A percentile compares a stretch with the other conserved stretches of the same genome.
phyloP scores from a whole-genome alignment of 2,329 filamentous ascomycete species.

The Colletotrichum sp. region DNA sequence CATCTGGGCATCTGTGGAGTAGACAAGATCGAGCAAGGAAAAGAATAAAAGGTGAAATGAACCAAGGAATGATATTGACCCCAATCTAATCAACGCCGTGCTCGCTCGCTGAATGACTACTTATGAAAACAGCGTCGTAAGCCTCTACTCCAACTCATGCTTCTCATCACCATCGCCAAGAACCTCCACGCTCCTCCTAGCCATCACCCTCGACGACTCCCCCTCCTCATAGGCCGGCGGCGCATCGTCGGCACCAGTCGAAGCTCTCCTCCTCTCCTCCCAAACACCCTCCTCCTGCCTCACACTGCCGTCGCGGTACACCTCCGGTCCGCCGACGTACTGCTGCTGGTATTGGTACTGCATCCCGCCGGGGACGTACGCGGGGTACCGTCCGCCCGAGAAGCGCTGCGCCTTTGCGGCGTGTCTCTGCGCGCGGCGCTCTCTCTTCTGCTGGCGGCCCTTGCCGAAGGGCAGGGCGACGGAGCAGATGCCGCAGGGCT shows the following conservation, averaged over 20 bases:
- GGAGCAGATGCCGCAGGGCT: conserved; percentile 17
- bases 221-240: conserved; percentile 13
- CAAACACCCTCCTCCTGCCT: not conserved
- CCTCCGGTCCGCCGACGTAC: not conserved
- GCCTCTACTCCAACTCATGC: not conserved
- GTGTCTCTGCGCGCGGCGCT: conserved; percentile 1
- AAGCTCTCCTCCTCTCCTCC: not conserved
- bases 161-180: not conserved
- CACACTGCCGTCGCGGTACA: not conserved
- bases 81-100: not conserved
- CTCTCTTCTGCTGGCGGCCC: conserved; percentile 11
- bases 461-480: conserved; percentile 8
- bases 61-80: not conserved
- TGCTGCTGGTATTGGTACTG: not conserved
- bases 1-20: conserved; percentile 18
- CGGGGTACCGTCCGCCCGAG: not conserved
- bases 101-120: not conserved
- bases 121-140: not conserved
- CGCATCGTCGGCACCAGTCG: not conserved
- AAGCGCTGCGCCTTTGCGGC: conserved; percentile 8
- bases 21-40: conserved; percentile 4
- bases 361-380: not conserved
- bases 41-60: conserved; percentile 4
- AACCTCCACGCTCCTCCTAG: conserved; percentile 2
- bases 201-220: not conserved